Conservation (phyloP, 83 land plant species). For the Isoetes engelmannii region DNA sequence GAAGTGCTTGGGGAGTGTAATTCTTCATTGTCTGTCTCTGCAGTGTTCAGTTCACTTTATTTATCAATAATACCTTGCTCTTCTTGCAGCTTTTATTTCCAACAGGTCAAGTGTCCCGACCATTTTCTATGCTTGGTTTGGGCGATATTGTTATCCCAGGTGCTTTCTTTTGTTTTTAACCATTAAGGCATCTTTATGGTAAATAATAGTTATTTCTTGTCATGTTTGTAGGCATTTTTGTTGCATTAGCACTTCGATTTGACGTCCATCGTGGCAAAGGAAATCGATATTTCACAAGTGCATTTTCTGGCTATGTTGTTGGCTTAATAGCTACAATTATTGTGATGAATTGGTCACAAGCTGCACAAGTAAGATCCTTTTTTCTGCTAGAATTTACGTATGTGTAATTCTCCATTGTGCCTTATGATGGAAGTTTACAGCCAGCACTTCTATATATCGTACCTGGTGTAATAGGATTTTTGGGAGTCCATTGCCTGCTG, state of each 20-base stretch:
- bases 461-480: slow-evolving; percentile 83
- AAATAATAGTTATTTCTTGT: not conserved
- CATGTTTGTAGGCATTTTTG: slow-evolving; percentile 70
- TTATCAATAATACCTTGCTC: slow-evolving; percentile 1
- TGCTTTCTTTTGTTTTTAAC: slow-evolving; percentile 14
- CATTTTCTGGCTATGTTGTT: slow-evolving; percentile 75
- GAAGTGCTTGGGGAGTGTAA: not conserved
- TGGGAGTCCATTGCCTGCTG: slow-evolving; percentile 69
- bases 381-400: not conserved
- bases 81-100: slow-evolving; percentile 85
- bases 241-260: slow-evolving; percentile 96
- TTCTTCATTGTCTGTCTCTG: slow-evolving; percentile 7
- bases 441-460: slow-evolving; percentile 97
- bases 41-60: not conserved
- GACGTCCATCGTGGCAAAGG: slow-evolving; percentile 73
- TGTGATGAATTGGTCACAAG: slow-evolving; percentile 99
- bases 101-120: slow-evolving; percentile 57
- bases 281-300: slow-evolving; percentile 77
- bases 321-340: slow-evolving; percentile 74
- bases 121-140: slow-evolving; percentile 97
- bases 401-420: not conserved
- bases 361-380: slow-evolving; percentile 74
- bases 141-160: slow-evolving; percentile 99
- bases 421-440: slow-evolving; percentile 33
- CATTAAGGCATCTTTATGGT: not conserved